These are phyloP conservation scores for Austropuccinia psidii DNA, from an alignment of 1,284 basidiomycete species.

Conservation along the genomic window DNA sequence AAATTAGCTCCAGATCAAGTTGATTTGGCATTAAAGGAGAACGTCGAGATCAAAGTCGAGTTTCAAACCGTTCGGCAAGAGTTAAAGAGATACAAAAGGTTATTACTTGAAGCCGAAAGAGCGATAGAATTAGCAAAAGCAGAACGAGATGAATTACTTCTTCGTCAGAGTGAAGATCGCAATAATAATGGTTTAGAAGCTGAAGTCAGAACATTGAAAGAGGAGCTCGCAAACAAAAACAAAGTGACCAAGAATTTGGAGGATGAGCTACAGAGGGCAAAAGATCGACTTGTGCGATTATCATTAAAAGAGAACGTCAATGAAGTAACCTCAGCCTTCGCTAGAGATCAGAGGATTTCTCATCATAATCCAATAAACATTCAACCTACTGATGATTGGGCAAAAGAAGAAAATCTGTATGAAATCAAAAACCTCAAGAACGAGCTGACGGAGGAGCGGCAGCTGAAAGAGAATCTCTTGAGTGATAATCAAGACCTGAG, in stretches of 20 bases:
- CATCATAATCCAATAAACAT: slow-evolving; percentile 38
- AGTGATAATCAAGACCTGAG: slow-evolving; percentile 37
- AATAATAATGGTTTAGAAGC: slow-evolving; percentile 37
- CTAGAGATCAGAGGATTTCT: slow-evolving; percentile 30
- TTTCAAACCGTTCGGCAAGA: slow-evolving; percentile 84
- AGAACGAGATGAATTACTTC: slow-evolving; percentile 48
- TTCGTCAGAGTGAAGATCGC: slow-evolving; percentile 35
- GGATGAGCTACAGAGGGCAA: slow-evolving; percentile 1
- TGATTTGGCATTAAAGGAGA: slow-evolving; percentile 82
- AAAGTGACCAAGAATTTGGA: slow-evolving; percentile 39
- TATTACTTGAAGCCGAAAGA: slow-evolving; percentile 70
- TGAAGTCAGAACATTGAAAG: slow-evolving; percentile 45
- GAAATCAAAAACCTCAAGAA: slow-evolving; percentile 51
- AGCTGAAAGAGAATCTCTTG: slow-evolving; percentile 51
- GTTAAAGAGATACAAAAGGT: slow-evolving; percentile 82
- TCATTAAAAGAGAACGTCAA: slow-evolving; percentile 5
- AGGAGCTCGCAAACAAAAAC: slow-evolving; percentile 37
- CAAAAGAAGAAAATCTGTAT: slow-evolving; percentile 34
- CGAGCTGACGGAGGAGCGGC: slow-evolving; percentile 62
- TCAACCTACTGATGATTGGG: not conserved
- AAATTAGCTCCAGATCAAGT: slow-evolving; percentile 84
- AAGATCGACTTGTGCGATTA: slow-evolving; percentile 35
- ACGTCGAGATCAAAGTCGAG: slow-evolving; percentile 86
- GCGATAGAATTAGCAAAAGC: slow-evolving; percentile 65
- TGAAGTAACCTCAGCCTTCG: slow-evolving; percentile 1